These are phyloP conservation scores for Cordyceps farinosa DNA, from an alignment of 2,329 filamentous ascomycete species.

Conservation along the genomic window DNA sequence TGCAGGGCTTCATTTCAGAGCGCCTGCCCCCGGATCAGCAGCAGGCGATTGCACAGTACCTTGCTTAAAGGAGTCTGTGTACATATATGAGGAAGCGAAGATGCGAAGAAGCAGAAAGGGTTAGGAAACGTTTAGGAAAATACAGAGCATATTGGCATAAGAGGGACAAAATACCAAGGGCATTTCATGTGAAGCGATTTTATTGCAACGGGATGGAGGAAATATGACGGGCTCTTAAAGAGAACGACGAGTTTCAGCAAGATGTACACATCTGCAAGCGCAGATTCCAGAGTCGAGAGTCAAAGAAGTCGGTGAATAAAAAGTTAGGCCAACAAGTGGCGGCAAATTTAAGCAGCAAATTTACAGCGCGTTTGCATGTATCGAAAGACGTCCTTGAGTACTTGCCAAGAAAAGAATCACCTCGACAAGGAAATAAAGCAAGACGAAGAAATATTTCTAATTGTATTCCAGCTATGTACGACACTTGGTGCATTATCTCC, in stretches of 20 bases:
- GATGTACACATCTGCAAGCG: background rate
- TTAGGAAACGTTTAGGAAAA: constrained; percentile 13
- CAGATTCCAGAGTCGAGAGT: too few relatives aligned
- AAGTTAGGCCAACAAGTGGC: background rate
- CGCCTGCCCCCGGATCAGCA: constrained; percentile 63
- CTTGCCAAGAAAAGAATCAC: background rate
- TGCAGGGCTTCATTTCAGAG: constrained; percentile 68
- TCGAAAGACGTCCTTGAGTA: too few relatives aligned
- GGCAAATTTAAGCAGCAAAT: background rate
- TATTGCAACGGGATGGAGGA: background rate
- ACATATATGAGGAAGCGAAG: constrained; percentile 29
- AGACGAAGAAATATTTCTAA: background rate
- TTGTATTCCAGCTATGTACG: constrained; percentile 7
- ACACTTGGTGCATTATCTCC: background rate
- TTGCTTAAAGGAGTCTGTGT: constrained; percentile 33
- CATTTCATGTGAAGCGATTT: constrained; percentile 14
- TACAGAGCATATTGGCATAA: background rate
- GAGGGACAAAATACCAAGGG: constrained; percentile 11
- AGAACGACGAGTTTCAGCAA: too few relatives aligned
- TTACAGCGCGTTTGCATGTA: too few relatives aligned
- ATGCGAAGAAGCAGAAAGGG: background rate
- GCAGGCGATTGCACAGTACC: constrained; percentile 49
- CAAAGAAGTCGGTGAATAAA: background rate
- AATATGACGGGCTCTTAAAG: background rate
- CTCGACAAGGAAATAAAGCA: background rate